These are phyloP conservation scores for Arthrobotrys conoides DNA, from an alignment of 2,329 filamentous ascomycete genomes.

Conservation along the genomic window DNA sequence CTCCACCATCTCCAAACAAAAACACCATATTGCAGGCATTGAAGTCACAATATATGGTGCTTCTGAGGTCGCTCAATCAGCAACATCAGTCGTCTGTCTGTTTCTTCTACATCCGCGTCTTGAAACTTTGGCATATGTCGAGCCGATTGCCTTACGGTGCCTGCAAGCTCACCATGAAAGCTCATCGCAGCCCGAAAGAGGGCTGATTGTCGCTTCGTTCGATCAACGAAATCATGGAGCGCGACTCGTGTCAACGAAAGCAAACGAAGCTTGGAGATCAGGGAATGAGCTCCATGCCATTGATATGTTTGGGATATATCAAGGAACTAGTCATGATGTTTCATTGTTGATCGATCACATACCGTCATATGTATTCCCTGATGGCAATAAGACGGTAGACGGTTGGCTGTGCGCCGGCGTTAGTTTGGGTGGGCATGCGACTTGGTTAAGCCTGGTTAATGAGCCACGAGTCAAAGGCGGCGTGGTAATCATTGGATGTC, in stretches of 20 bases:
- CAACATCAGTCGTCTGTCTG: constrained; percentile 78
- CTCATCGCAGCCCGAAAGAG: constrained; percentile 67
- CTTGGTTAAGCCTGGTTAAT: constrained; percentile 84
- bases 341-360: constrained; percentile 79
- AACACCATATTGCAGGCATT: constrained; percentile 79
- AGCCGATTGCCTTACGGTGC: constrained; percentile 77
- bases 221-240: constrained; percentile 94
- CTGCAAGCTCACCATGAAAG: constrained; percentile 77
- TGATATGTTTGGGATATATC: constrained; percentile 89
- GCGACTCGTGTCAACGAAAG: constrained; percentile 67
- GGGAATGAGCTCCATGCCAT: constrained; percentile 87
- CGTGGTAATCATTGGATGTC: constrained; percentile 87
- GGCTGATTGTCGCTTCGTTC: constrained; percentile 85
- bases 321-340: constrained; percentile 81
- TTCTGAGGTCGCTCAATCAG: constrained; percentile 75
- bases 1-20: constrained; percentile 46
- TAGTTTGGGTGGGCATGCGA: constrained; percentile 87
- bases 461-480: constrained; percentile 84
- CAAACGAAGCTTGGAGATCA: constrained; percentile 83
- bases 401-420: constrained; percentile 76
- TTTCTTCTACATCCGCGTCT: constrained; percentile 91
- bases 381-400: constrained; percentile 65
- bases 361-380: constrained; percentile 70
- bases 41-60: constrained; percentile 85
- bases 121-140: constrained; percentile 80